A percentile compares a stretch with the other conserved stretches of the same genome.
These are phyloP conservation scores for Epichloe bromicola DNA, from an alignment of 2,329 filamentous ascomycete genomes.

Conservation along the genomic window DNA sequence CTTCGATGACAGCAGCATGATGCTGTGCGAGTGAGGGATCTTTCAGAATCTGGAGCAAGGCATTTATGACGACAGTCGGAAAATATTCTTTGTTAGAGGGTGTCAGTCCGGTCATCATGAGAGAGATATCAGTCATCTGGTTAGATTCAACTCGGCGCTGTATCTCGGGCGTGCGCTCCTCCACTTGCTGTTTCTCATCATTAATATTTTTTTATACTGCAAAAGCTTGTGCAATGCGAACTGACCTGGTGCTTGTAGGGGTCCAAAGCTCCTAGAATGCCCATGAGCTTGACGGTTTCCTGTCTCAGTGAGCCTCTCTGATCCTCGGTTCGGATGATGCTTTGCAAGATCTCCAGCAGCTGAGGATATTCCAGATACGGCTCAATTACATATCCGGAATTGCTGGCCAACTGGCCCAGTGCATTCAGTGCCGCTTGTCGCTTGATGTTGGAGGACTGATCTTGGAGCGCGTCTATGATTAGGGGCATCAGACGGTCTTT, in stretches of 20 bases:
- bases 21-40: conserved; percentile 83
- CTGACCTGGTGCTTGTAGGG: conserved; percentile 80
- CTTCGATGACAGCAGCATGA: conserved; percentile 88
- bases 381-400: conserved; percentile 93
- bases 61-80: conserved; percentile 94
- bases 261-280: conserved; percentile 86
- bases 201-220: conserved; percentile 2
- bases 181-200: conserved; percentile 47
- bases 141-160: conserved; percentile 52
- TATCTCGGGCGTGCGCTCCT: conserved; percentile 75
- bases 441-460: conserved; percentile 81
- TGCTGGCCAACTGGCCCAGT: conserved; percentile 83
- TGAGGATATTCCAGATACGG: conserved; percentile 94
- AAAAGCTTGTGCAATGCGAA: neutral
- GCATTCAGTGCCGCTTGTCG: conserved; percentile 84
- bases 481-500: conserved; percentile 89
- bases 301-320: conserved; percentile 74
- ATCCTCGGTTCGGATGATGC: conserved; percentile 81
- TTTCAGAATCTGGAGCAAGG: conserved; percentile 80
- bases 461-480: conserved; percentile 85
- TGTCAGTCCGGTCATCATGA: conserved; percentile 95
- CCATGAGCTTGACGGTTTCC: conserved; percentile 93
- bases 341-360: conserved; percentile 80
- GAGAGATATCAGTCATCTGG: conserved; percentile 77
- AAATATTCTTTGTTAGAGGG: conserved; percentile 98